Percentiles rank a stretch among this genome's conserved stretches.
These are phyloP conservation scores for Botrytis cinerea DNA, from an alignment of 2,329 filamentous ascomycete species.

Conservation along the genomic window DNA sequence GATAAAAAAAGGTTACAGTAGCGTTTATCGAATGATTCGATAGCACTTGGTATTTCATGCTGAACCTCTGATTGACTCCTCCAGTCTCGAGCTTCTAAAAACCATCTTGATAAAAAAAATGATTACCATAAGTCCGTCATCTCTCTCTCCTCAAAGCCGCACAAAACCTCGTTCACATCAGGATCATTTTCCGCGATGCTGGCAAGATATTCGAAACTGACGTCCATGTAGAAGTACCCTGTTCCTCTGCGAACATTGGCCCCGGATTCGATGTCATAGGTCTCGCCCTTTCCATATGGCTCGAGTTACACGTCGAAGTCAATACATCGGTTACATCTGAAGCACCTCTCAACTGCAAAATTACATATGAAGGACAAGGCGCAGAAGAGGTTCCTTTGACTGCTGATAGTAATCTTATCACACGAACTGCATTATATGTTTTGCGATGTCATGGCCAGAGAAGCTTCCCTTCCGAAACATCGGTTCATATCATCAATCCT, in stretches of 20 bases:
- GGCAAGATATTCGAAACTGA: conserved; percentile 14
- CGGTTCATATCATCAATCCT: conserved; percentile 92
- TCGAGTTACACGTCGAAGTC: conserved; percentile 83
- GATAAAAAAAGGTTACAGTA: conserved; percentile 9
- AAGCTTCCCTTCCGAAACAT: conserved; percentile 80
- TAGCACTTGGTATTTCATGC: background rate
- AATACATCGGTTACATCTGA: conserved; percentile 59
- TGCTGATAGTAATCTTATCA: conserved; percentile 88
- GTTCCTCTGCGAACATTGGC: conserved; percentile 96
- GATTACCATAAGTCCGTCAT: conserved; percentile 35
- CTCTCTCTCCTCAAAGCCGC: background rate
- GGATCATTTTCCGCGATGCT: background rate
- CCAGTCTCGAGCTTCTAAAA: background rate
- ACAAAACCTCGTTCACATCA: background rate
- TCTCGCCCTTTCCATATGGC: conserved; percentile 88
- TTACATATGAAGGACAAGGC: conserved; percentile 83
- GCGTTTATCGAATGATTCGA: conserved; percentile 4
- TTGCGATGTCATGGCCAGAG: conserved; percentile 87
- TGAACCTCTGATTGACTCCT: background rate
- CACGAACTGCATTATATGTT: conserved; percentile 90
- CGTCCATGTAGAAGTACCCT: conserved; percentile 62
- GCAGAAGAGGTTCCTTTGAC: conserved; percentile 75
- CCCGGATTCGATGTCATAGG: conserved; percentile 98
- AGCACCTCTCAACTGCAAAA: conserved; percentile 76
- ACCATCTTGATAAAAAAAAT: conserved; percentile 26